Percentiles rank a stretch among this genome's conserved stretches.
phyloP scores from a whole-genome alignment of 2,329 filamentous ascomycete genomes.

The Colletotrichum tofieldiae region DNA sequence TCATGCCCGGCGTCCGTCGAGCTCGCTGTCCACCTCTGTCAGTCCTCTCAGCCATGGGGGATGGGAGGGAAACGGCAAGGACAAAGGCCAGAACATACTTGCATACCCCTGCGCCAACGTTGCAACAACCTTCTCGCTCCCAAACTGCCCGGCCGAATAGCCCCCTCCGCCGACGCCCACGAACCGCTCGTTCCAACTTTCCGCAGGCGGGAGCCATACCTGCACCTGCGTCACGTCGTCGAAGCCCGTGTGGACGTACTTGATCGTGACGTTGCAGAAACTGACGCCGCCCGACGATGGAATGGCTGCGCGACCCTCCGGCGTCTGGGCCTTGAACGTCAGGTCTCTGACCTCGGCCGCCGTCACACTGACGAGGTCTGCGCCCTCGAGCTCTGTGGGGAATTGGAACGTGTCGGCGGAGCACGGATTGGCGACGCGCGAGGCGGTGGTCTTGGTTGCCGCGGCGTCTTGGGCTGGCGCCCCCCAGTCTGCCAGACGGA shows the following conservation, averaged over 20 bases:
- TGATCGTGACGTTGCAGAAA: constrained; percentile 48
- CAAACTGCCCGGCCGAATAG: constrained; percentile 47
- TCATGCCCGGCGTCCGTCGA: constrained; percentile 38
- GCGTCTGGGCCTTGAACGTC: constrained; percentile 19
- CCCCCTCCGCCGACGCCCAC: constrained; percentile 52
- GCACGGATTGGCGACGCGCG: constrained; percentile 3
- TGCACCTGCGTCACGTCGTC: constrained; percentile 48
- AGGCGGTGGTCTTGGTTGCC: background rate
- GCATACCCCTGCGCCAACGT: constrained; percentile 39
- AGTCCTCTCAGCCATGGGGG: constrained; percentile 3
- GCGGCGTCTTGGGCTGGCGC: background rate
- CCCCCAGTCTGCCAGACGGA: constrained; percentile 6
- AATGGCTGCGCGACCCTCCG: constrained; percentile 40
- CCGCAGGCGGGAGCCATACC: constrained; percentile 46
- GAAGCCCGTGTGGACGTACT: constrained; percentile 48
- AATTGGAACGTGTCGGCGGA: constrained; percentile 11
- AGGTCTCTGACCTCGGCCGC: constrained; percentile 28
- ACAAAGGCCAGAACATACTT: constrained; percentile 14
- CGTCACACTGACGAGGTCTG: constrained; percentile 20
- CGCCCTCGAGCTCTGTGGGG: constrained; percentile 22
- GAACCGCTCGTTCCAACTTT: constrained; percentile 51
- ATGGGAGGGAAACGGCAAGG: background rate
- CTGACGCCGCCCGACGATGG: constrained; percentile 39
- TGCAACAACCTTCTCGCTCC: constrained; percentile 31
- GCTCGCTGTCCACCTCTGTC: constrained; percentile 15